Conservation (phyloP, 1,139 yeast genomes). For the Magnusiomyces sp. region DNA sequence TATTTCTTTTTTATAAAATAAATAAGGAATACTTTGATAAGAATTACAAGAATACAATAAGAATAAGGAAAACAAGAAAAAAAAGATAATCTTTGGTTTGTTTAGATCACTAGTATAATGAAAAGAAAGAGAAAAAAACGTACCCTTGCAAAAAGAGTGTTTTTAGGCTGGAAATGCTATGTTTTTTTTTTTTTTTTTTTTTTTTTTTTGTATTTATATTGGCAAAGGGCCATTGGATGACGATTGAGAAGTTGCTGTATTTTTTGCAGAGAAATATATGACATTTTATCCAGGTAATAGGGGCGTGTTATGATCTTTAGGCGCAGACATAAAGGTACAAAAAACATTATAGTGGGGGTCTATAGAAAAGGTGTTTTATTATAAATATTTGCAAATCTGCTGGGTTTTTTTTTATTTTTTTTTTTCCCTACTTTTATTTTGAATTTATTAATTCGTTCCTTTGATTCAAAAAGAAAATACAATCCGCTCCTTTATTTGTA, state of each 20-base stretch:
- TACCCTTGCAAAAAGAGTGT: background rate
- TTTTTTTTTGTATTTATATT: background rate
- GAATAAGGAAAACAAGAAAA: background rate
- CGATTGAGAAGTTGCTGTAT: background rate
- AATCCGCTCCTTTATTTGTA: no score
- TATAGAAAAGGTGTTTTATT: no score
- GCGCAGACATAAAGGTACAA: background rate
- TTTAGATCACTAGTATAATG: background rate
- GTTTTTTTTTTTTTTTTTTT: background rate
- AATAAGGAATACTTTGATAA: background rate
- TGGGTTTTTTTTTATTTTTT: no score
- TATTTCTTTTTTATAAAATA: background rate
- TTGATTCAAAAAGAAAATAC: no score
- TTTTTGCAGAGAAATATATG: background rate
- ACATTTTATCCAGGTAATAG: background rate
- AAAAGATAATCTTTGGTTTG: background rate
- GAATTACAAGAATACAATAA: background rate
- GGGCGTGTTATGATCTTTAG: background rate
- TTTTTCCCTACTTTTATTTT: no score
- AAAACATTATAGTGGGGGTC: no score
- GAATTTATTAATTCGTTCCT: no score
- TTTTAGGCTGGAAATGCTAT: background rate
- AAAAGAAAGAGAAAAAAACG: background rate
- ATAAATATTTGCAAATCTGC: no score
- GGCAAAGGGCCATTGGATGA: background rate